Evolutionary conservation across 2,329 filamentous ascomycete species (phyloP).

Genomic region (Tolypocladium tundrense): DNA sequence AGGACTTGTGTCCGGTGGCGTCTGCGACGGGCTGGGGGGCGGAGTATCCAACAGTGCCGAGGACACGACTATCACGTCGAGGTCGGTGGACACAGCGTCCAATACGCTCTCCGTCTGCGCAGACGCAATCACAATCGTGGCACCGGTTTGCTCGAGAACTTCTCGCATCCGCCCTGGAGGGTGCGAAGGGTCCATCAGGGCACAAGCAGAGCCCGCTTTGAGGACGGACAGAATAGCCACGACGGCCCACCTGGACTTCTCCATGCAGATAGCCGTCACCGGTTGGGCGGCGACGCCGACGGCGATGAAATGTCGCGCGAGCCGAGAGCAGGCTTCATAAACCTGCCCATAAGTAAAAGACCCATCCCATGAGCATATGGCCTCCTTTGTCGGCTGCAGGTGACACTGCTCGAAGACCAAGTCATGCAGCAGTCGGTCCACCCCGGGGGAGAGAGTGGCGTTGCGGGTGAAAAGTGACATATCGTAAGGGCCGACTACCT

Average conservation of each 20-base stretch:
- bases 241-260: conserved; percentile 2
- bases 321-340: background rate
- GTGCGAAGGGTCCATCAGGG: conserved; percentile 6
- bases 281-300: background rate
- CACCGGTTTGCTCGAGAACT: background rate
- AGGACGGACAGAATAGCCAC: conserved; percentile 5
- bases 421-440: background rate
- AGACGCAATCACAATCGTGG: background rate
- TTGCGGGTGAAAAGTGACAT: background rate
- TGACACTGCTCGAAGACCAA: conserved; percentile 1
- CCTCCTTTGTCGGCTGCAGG: background rate
- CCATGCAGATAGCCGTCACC: conserved; percentile 2
- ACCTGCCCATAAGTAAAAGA: conserved; percentile 1
- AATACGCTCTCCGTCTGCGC: background rate
- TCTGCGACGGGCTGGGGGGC: background rate
- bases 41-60: background rate
- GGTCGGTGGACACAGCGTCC: background rate
- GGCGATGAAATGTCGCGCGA: background rate
- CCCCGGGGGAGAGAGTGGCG: background rate
- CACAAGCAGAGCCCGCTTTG: conserved; percentile 4
- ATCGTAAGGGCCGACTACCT: background rate
- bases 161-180: background rate
- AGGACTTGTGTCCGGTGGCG: background rate
- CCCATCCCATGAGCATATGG: background rate
- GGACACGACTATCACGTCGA: background rate